Base-by-base conservation (phyloP, 129 eudicot species). In the Centella asiatica region DNA sequence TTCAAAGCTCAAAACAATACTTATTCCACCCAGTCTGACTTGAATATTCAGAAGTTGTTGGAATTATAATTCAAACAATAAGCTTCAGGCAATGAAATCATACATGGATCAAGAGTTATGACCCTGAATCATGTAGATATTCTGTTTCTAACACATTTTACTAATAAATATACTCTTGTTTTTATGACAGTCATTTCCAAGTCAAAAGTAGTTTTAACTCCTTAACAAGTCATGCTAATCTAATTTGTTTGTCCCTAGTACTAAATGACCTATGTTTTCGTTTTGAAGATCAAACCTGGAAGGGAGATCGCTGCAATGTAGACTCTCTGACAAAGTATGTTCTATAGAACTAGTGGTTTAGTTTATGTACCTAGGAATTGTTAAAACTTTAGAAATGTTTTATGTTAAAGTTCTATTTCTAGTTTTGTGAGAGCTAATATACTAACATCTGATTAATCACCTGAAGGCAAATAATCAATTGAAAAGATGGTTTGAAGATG, bases 281-380 rank as follows among this genome's bases (percentile, higher is more conserved):
- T 56, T 71, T 52, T 77, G 69, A 80, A 93, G 99, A 33, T 75
- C 85, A 54, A 93, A 85, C 32, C 99, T 93, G 68, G 99, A 93
- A 82, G 99, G 99, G 50, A 82, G 99, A 76, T 23, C 79, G 39
- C 69, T 73, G 49, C 81, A 75, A 5, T 93, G 99, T 72, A 74
- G 99, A 55, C 96, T 93, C 39, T 80, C 95, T 12, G 99, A 93
- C 67, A 93, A 83, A 76, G 99, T 93, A 78, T 42, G 78, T 56
- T 48, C 37, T 40, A 65, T n/a, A 15, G 29, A 40, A 28, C 17
- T 58, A 7, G 32, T 14, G 23, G 29, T 54, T n/a, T 54, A 2
- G 1, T 27, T 49, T 44, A 5, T 44, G 19, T 44, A 26, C 28
- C 34, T 18, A 62, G 52, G 18, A n/a, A 33, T 57, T 33, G 25